Conservation (phyloP, 495 filamentous ascomycete genomes). For the Trichocladium antarcticum region DNA sequence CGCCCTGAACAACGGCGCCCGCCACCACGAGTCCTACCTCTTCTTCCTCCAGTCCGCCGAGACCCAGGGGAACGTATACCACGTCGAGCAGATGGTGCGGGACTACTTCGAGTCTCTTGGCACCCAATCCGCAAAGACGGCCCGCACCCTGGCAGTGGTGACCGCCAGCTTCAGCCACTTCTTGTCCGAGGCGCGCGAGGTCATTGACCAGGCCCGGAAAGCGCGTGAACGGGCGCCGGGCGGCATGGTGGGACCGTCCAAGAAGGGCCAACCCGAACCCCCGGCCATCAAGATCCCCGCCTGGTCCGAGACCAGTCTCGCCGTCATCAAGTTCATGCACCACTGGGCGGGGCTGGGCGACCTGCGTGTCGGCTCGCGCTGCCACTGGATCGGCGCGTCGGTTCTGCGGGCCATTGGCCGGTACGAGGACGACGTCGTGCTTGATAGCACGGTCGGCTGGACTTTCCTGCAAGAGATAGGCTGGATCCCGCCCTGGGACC, state of each 20-base stretch:
- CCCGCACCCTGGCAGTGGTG: not conserved
- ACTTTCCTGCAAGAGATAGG: slow-evolving; percentile 81
- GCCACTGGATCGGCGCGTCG: slow-evolving; percentile 53
- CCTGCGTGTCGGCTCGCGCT: slow-evolving; percentile 35
- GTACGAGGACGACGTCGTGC: slow-evolving; percentile 49
- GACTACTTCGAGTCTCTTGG: slow-evolving; percentile 18
- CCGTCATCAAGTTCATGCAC: slow-evolving; percentile 60
- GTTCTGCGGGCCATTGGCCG: slow-evolving; percentile 61
- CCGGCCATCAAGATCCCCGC: slow-evolving; percentile 15
- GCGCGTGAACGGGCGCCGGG: slow-evolving; percentile 47
- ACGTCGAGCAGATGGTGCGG: slow-evolving; percentile 26
- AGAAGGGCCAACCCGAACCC: slow-evolving; percentile 14
- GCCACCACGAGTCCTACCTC: slow-evolving; percentile 28
- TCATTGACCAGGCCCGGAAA: slow-evolving; percentile 58
- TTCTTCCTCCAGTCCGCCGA: slow-evolving; percentile 30
- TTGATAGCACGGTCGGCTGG: slow-evolving; percentile 48
- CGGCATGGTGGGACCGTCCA: slow-evolving; percentile 40
- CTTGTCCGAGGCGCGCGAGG: slow-evolving; percentile 47
- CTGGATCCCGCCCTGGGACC: slow-evolving; percentile 70
- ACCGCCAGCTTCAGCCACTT: slow-evolving; percentile 36
- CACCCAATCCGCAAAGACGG: not conserved
- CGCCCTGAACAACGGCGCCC: slow-evolving; percentile 22
- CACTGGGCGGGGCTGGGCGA: slow-evolving; percentile 49
- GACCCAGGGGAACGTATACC: slow-evolving; percentile 15
- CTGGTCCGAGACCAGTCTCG: slow-evolving; percentile 40